These are phyloP conservation scores for Phytophthora brassicae DNA, from an alignment of 352 stramenopile species.

Conservation along the genomic window DNA sequence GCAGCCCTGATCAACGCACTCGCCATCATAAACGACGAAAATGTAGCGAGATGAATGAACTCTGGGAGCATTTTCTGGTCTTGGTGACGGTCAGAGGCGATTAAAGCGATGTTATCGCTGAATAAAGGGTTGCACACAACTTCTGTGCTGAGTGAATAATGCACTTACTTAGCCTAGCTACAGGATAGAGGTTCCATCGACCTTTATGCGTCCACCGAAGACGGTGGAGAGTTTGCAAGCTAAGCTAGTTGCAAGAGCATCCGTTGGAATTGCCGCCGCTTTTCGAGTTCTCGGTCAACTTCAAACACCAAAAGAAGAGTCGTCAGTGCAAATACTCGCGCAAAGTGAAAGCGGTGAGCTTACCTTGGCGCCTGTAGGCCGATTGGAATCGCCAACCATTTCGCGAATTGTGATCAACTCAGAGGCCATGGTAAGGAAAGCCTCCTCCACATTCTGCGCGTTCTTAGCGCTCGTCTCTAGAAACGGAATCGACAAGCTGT, in stretches of 20 bases:
- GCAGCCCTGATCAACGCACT: no score
- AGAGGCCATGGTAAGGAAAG: conserved; percentile 99
- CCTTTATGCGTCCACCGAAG: background rate
- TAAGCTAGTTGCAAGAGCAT: conserved; percentile 46
- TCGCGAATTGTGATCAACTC: conserved; percentile 95
- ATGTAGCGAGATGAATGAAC: conserved; percentile 23
- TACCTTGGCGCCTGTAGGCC: conserved; percentile 68
- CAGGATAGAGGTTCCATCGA: background rate
- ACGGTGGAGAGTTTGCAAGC: background rate
- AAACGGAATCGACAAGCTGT: conserved; percentile 97
- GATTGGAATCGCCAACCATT: conserved; percentile 80
- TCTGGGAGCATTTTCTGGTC: conserved; percentile 7
- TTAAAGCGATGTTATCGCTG: background rate
- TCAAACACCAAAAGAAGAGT: conserved; percentile 11
- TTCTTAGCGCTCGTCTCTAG: conserved; percentile 99
- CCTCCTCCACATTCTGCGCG: conserved; percentile 97
- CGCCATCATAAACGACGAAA: conserved; percentile 23
- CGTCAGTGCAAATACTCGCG: conserved; percentile 8
- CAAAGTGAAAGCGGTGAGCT: conserved; percentile 15
- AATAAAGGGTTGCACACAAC: background rate
- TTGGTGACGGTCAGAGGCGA: conserved; percentile 17
- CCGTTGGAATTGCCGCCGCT: conserved; percentile 33
- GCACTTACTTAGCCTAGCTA: conserved; percentile 23
- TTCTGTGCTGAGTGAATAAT: conserved; percentile 10
- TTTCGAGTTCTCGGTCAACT: conserved; percentile 44